phyloP scores from a whole-genome alignment of 2,329 filamentous ascomycete genomes.

The Penicillium sp. region DNA sequence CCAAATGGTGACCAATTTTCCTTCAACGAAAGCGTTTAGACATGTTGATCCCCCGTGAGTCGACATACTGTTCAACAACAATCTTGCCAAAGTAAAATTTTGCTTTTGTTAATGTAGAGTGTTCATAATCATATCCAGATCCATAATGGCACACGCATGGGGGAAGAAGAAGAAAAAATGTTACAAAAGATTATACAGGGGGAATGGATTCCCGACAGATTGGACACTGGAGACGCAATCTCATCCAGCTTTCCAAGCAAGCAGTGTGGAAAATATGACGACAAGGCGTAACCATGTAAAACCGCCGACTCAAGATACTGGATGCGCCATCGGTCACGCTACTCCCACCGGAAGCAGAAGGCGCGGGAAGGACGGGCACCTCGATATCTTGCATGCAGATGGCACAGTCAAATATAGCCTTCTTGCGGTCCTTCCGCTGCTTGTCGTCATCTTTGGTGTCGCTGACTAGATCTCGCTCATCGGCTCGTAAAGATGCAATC shows the following conservation, averaged over 20 bases:
- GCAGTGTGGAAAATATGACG: conserved; percentile 91
- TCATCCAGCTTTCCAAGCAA: conserved; percentile 96
- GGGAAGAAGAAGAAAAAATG: neutral
- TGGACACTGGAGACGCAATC: conserved; percentile 87
- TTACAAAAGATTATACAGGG: conserved; percentile 60
- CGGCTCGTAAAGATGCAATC: conserved; percentile 66
- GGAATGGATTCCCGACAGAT: conserved; percentile 91
- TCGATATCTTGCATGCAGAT: conserved; percentile 93
- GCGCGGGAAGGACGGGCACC: conserved; percentile 69
- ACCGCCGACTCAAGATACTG: conserved; percentile 73
- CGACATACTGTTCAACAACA: conserved; percentile 25
- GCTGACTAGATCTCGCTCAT: conserved; percentile 41
- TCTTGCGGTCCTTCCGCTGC: conserved; percentile 51
- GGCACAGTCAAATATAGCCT: conserved; percentile 78
- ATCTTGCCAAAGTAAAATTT: neutral
- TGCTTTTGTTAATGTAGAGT: neutral
- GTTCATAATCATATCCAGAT: neutral
- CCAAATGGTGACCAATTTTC: conserved; percentile 17
- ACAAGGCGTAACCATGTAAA: conserved; percentile 97
- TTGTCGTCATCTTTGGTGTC: conserved; percentile 47
- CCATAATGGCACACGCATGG: neutral
- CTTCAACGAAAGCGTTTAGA: conserved; percentile 28
- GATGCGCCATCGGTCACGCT: conserved; percentile 48
- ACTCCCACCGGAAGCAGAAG: conserved; percentile 52
- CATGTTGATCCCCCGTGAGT: conserved; percentile 17